A percentile compares a stretch with the other conserved stretches of the same genome.
Evolutionary conservation across 2,329 filamentous ascomycete species (phyloP).

Genomic region (Colletotrichum sp.): DNA sequence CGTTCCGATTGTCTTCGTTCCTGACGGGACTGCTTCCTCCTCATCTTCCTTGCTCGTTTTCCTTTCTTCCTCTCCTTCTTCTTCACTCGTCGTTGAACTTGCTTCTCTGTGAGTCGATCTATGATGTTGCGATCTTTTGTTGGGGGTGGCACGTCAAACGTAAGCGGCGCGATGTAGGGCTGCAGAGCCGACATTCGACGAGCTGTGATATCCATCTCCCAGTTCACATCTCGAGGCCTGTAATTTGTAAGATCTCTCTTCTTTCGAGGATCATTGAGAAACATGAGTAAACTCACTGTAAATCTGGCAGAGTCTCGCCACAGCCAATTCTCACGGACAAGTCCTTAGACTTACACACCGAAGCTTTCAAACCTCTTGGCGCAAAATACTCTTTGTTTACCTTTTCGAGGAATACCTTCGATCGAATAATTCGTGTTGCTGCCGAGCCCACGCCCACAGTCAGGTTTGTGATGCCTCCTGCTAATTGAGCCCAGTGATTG

Average conservation of each 20-base stretch:
- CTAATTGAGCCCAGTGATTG: neutral
- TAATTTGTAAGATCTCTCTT: neutral
- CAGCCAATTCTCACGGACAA: neutral
- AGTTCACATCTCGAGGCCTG: neutral
- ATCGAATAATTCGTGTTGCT: neutral
- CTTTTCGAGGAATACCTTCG: neutral
- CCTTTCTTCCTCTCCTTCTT: neutral
- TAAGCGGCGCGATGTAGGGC: neutral
- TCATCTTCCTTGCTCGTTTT: neutral
- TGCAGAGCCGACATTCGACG: neutral
- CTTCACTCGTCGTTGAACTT: neutral
- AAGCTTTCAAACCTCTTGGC: neutral
- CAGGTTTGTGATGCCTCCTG: neutral
- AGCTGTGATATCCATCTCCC: neutral
- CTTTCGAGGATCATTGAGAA: rapidly evolving
- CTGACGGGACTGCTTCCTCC: neutral
- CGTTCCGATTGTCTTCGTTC: neutral
- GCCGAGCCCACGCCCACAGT: neutral
- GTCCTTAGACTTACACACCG: neutral
- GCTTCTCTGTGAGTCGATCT: neutral
- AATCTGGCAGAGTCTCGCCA: neutral
- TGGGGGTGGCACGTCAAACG: neutral
- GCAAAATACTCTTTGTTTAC: neutral
- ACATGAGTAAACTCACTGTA: neutral
- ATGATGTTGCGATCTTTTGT: neutral